Percentiles rank a stretch among this genome's conserved stretches.
phyloP scores from a whole-genome alignment of 2,329 filamentous ascomycete genomes.

The Juglanconis sp. region DNA sequence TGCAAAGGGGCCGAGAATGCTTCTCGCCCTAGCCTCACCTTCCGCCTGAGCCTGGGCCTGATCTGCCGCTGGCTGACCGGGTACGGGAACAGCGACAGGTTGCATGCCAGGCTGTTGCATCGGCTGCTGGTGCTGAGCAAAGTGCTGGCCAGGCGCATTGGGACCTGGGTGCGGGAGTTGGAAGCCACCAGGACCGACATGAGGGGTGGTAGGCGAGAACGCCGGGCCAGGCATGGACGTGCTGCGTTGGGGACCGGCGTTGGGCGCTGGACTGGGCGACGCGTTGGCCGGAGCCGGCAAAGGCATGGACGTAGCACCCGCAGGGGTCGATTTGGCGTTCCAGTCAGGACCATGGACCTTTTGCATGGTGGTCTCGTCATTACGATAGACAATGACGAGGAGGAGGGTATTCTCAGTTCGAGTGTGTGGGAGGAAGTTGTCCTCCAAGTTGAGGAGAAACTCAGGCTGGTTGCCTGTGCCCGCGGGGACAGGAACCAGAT shows the following conservation, averaged over 20 bases:
- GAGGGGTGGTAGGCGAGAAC: slow-evolving; percentile 52
- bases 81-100: background rate
- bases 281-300: slow-evolving; percentile 25
- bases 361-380: slow-evolving; percentile 44
- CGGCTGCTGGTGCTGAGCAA: slow-evolving; percentile 3
- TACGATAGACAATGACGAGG: slow-evolving; percentile 79
- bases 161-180: slow-evolving; percentile 28
- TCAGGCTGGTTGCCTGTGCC: slow-evolving; percentile 72
- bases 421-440: slow-evolving; percentile 72
- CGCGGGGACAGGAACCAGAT: slow-evolving; percentile 79
- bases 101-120: slow-evolving; percentile 13
- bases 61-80: slow-evolving; percentile 24
- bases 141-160: background rate
- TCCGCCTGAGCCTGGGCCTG: slow-evolving; percentile 37
- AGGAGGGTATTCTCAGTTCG: slow-evolving; percentile 75
- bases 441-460: slow-evolving; percentile 84
- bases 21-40: slow-evolving; percentile 56
- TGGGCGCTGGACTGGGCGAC: slow-evolving; percentile 34
- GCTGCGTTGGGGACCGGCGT: slow-evolving; percentile 37
- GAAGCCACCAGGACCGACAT: slow-evolving; percentile 27
- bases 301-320: slow-evolving; percentile 5
- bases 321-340: slow-evolving; percentile 24
- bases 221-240: slow-evolving; percentile 48
- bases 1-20: slow-evolving; percentile 63
- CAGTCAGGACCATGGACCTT: slow-evolving; percentile 31